Evolutionary conservation across 2,329 filamentous ascomycete species (phyloP).

Genomic region (Parastagonospora avenae): DNA sequence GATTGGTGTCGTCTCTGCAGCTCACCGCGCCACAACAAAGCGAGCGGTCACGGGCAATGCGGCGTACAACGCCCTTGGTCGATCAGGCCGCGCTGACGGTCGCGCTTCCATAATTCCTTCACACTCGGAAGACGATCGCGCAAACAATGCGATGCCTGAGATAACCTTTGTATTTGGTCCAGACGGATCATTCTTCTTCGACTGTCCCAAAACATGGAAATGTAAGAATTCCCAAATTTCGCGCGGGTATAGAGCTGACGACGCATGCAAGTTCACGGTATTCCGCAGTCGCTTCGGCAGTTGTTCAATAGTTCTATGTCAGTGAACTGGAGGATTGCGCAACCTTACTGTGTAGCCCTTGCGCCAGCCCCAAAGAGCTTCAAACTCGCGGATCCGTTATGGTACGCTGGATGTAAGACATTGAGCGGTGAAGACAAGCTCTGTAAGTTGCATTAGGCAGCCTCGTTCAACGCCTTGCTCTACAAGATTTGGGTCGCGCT

Average conservation of each 20-base stretch:
- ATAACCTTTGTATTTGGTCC: slow-evolving; percentile 44
- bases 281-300: slow-evolving; percentile 41
- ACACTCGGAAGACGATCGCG: neutral
- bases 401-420: slow-evolving; percentile 43
- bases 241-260: slow-evolving; percentile 20
- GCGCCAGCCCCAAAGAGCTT: slow-evolving; percentile 32
- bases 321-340: slow-evolving; percentile 37
- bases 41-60: neutral
- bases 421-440: slow-evolving; percentile 42
- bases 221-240: slow-evolving; percentile 25
- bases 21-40: slow-evolving; percentile 14
- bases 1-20: slow-evolving; percentile 15
- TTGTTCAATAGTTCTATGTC: slow-evolving; percentile 41
- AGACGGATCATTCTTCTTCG: slow-evolving; percentile 45
- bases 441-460: slow-evolving; percentile 28
- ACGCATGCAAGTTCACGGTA: slow-evolving; percentile 30
- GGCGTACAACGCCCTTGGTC: slow-evolving; percentile 1
- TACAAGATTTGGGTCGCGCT: neutral
- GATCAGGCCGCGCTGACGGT: slow-evolving; percentile 11
- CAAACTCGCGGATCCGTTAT: slow-evolving; percentile 36
- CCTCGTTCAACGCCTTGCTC: too few relatives aligned
- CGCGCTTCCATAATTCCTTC: slow-evolving; percentile 3
- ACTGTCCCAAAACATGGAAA: slow-evolving; percentile 45
- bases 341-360: slow-evolving; percentile 42
- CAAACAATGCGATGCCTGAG: slow-evolving; percentile 36